Conservation (phyloP, 345 rosid genomes). For the Ceriops decandra region DNA sequence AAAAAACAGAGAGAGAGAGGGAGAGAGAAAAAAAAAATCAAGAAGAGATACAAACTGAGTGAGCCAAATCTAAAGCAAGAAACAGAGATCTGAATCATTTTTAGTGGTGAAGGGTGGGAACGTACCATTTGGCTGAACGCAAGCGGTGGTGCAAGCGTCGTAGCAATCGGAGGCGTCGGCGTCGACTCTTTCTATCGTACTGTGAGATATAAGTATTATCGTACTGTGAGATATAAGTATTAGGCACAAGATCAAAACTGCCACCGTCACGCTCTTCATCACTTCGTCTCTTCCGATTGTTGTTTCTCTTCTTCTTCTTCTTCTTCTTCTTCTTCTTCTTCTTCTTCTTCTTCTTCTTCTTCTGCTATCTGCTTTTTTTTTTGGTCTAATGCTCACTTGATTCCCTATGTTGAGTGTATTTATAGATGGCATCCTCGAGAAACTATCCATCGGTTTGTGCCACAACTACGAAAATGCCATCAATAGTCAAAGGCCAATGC, state of each 20-base stretch:
- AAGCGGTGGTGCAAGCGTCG: slow-evolving; percentile 20
- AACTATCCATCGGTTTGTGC: no score
- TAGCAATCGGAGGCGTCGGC: slow-evolving; percentile 9
- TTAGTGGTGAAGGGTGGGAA: no score
- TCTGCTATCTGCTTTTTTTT: background rate
- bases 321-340: background rate
- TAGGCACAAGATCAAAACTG: background rate
- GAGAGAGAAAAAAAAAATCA: no score
- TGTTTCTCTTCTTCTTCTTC: background rate
- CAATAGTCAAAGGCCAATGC: no score
- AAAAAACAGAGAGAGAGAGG: background rate
- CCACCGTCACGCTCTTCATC: background rate
- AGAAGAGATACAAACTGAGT: no score
- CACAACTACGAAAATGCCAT: no score
- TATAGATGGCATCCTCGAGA: no score
- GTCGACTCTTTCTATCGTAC: background rate
- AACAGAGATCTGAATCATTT: no score
- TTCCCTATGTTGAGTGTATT: no score
- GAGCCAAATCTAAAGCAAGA: no score
- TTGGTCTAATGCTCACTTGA: no score
- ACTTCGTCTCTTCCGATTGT: background rate
- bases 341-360: background rate
- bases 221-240: background rate
- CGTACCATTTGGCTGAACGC: slow-evolving; percentile 15
- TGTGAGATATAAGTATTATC: background rate